phyloP scores from a whole-genome alignment of 805 yeast genomes.

The Metschnikowia vanudenii region DNA sequence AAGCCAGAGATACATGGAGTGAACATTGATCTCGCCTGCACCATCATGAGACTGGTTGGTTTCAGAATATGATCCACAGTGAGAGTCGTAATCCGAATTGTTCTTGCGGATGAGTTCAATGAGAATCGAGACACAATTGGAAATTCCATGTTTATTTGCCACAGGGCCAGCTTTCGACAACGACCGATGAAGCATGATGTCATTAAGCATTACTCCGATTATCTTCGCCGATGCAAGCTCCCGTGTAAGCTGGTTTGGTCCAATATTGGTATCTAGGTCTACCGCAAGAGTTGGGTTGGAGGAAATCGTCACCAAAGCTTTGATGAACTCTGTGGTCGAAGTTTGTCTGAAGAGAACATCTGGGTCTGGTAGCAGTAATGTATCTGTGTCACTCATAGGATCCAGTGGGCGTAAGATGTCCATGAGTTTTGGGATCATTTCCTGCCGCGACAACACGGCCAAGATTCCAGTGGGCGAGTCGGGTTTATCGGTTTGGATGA shows the following conservation, averaged over 20 bases:
- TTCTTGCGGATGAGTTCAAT: constrained; percentile 94
- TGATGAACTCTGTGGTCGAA: constrained; percentile 92
- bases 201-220: constrained; percentile 62
- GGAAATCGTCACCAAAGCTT: constrained; percentile 90
- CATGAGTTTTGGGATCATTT: constrained; percentile 69
- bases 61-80: constrained; percentile 79
- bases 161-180: constrained; percentile 9
- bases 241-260: constrained; percentile 92
- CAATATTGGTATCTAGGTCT: constrained; percentile 86
- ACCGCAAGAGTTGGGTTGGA: constrained; percentile 73
- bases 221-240: constrained; percentile 79
- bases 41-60: constrained; percentile 34
- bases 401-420: constrained; percentile 66
- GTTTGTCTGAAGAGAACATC: constrained; percentile 59
- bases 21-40: constrained; percentile 39
- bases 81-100: constrained; percentile 90
- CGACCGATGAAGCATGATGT: constrained; percentile 55
- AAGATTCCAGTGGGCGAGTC: constrained; percentile 87
- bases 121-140: constrained; percentile 91
- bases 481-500: constrained; percentile 90
- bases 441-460: constrained; percentile 68
- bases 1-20: constrained; percentile 44
- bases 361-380: constrained; percentile 27
- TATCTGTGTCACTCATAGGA: constrained; percentile 26
- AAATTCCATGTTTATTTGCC: constrained; percentile 78